Evolutionary conservation across 805 yeast genomes (phyloP).

Genomic region (Ascoidea rubescens): DNA sequence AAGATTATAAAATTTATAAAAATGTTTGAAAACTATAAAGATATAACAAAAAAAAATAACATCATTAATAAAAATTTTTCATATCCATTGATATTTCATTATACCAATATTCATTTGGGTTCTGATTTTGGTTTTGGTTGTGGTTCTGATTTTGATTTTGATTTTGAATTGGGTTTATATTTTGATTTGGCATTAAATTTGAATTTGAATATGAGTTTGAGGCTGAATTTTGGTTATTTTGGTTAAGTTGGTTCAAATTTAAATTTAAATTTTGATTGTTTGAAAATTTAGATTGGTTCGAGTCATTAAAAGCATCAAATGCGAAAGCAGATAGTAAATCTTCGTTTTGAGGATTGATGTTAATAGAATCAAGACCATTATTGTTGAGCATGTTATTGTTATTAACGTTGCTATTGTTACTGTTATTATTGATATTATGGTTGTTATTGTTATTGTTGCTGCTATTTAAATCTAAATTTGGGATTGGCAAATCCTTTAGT

Average conservation of each 20-base stretch:
- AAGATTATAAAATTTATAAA: too few relatives aligned
- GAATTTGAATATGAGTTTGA: too few relatives aligned
- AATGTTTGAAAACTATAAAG: too few relatives aligned
- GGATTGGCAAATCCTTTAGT: conserved; percentile 14
- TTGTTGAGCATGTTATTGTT: background rate
- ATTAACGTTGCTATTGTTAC: background rate
- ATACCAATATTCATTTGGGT: background rate
- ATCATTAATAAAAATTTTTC: background rate
- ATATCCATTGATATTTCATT: background rate
- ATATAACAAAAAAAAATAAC: too few relatives aligned
- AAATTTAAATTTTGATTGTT: too few relatives aligned
- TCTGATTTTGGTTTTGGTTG: background rate
- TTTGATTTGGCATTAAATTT: too few relatives aligned
- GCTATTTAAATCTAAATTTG: background rate
- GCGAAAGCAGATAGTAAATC: background rate
- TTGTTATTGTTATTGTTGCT: background rate
- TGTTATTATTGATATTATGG: background rate
- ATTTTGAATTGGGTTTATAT: too few relatives aligned
- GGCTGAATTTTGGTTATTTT: too few relatives aligned
- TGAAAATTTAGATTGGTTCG: too few relatives aligned
- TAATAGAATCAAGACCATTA: background rate
- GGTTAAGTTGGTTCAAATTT: too few relatives aligned
- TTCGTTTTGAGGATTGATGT: background rate
- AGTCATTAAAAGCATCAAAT: too few relatives aligned
- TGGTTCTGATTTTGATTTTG: too few relatives aligned